Base-by-base conservation (phyloP, 768 basidiomycete species). In the Boletus bicolor region DNA sequence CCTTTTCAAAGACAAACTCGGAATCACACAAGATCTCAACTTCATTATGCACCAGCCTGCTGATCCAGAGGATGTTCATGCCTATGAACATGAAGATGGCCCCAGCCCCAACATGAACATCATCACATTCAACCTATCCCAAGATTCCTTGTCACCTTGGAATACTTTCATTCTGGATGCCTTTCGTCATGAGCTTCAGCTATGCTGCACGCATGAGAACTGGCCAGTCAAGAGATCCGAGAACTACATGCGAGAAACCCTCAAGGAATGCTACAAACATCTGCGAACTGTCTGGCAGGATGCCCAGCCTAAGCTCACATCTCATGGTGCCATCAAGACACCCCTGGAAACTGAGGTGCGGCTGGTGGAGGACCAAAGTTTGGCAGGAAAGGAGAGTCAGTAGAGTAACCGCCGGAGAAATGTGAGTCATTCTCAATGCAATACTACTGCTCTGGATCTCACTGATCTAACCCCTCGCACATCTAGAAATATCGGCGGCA, bases 1-100 rank as follows among this genome's bases (percentile, higher is more conserved):
- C 4, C 41, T 59, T 10, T 61, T 61, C 44, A 61, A 61, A 24
- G 60, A 59, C 14, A 41, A 3, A 35, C 41, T 58, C 1, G 37
- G 42, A 4, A 59, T 56, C 24, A 28, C 44, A 9, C 57, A 61
- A 17, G 54, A 62, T 5, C 3, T 21, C 2, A 32, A 59, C 43
- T 51, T 62, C 30, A 54, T 59, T 1, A 28, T n/a, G 0, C 51
- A 59, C 30, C 1, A 50, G 1, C 21, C 44, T 3, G 54, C 54
- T 2, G 10, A 28, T 11, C 26, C 9, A 5, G 41, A 41, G 6
- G 54, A 59, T 21, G 49, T 58, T 6, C 44, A 50, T 21, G 47
- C 36, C 3, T 61, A 55, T 24, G 17, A 55, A 35, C 46, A 58
- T 4, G 38, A 58, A 38, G 54, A 55, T 30, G 54, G 54, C 9